These are phyloP conservation scores for Amaranthus hypochondriacus DNA, from an alignment of 148 eudicot genomes.

Conservation along the genomic window DNA sequence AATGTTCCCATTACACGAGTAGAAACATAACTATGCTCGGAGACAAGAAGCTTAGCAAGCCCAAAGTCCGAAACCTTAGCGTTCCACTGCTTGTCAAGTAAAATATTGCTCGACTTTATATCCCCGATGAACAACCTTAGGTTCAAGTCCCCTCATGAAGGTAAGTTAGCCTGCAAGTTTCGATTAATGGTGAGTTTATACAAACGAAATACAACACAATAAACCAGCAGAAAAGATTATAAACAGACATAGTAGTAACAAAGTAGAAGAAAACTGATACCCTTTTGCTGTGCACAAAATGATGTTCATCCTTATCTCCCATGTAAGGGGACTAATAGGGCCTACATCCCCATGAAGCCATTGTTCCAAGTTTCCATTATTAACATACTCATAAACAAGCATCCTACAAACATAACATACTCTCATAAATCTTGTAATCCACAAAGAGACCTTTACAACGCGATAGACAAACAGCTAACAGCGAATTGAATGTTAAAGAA, in stretches of 20 bases:
- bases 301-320: conserved; percentile 72
- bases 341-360: conserved; percentile 88
- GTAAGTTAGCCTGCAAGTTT: conserved; percentile 46
- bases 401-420: conserved; percentile 20
- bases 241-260: background rate
- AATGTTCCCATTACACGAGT: conserved; percentile 86
- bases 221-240: background rate
- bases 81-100: conserved; percentile 68
- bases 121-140: conserved; percentile 82
- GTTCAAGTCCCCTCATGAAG: conserved; percentile 80
- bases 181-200: background rate
- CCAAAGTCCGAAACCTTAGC: conserved; percentile 77
- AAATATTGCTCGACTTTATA: conserved; percentile 68
- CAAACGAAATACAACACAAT: conserved; percentile 7
- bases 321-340: conserved; percentile 62
- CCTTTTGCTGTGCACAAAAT: conserved; percentile 67
- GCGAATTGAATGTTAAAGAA: background rate
- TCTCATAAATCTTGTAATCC: background rate
- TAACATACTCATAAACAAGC: conserved; percentile 69
- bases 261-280: conserved; percentile 23
- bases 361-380: conserved; percentile 78
- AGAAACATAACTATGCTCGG: conserved; percentile 51
- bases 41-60: conserved; percentile 63
- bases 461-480: background rate
- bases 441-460: background rate